Base-by-base conservation (phyloP, 1,139 yeast genomes). In the Protomyces gravidus region DNA sequence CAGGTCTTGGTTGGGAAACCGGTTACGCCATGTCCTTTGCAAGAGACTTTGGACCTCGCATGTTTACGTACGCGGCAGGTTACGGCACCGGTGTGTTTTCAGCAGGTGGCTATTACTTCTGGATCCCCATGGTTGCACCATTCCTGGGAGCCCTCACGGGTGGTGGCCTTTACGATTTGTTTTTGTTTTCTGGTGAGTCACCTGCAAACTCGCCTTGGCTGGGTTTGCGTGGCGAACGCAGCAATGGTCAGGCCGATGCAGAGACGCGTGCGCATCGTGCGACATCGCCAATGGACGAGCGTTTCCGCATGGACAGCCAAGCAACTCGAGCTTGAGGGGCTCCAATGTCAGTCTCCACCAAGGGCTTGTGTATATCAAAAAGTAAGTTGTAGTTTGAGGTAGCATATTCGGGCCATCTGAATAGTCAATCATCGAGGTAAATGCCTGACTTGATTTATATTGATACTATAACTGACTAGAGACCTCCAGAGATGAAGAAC, bases 401-500 rank as follows among this genome's bases (percentile, higher is more conserved):
- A 15, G 15, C 2, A 30, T 2, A 1, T 1, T 30, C 13, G 7
- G 4, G n/a, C 36, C 36, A 30, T 30, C 36, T 30, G 36, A 30
- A 30, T 13, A 13, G 32, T 30, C 36, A 13, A 30, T 5, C 7
- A 7, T 30, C 36, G n/a, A 15, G 36, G n/a, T n/a, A n/a, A n/a
- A n/a, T n/a, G n/a, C n/a, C n/a, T n/a, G n/a, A n/a, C n/a, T n/a
- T n/a, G n/a, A n/a, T n/a, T n/a, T n/a, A n/a, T n/a, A n/a, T n/a
- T n/a, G n/a, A n/a, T n/a, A n/a, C n/a, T n/a, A n/a, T n/a, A n/a
- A n/a, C n/a, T 30, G 36, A 13, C 17, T 36, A 36, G 21, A 36
- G 42, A 23, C 42, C 42, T 15, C 42, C 42, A n/a, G 97, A 88
- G 74, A 92, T 92, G 83, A 84, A 92, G 82, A 92, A 92, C 98